phyloP scores from a whole-genome alignment of 2,329 filamentous ascomycete species.

The Pezicula radicicola region DNA sequence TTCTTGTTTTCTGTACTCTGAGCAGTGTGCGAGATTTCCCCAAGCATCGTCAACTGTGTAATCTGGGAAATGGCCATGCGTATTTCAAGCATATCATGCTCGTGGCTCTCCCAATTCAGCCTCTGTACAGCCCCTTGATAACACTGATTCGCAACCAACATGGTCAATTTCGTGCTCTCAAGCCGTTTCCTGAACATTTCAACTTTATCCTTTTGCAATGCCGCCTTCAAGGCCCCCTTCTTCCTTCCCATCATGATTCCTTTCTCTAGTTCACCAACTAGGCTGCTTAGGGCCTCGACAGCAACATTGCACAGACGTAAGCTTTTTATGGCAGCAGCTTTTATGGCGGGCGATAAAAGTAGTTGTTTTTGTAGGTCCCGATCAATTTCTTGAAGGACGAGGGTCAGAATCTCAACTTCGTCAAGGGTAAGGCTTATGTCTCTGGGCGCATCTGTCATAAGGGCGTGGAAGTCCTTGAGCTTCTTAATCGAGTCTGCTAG shows the following conservation, averaged over 20 bases:
- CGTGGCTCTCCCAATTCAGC: constrained; percentile 6
- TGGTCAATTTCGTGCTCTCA: constrained; percentile 5
- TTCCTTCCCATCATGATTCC: no score
- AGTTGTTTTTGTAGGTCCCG: constrained; percentile 1
- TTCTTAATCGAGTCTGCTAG: constrained; percentile 6
- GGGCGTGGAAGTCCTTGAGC: constrained; percentile 4
- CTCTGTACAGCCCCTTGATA: constrained; percentile 3
- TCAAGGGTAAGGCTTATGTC: constrained; percentile 3
- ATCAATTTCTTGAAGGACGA: constrained; percentile 6
- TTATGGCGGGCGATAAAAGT: constrained; percentile 8
- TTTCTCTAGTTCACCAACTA: no score
- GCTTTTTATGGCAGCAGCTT: constrained; percentile 30
- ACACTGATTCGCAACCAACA: constrained; percentile 8
- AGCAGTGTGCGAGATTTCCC: no score
- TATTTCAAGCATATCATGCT: constrained; percentile 3
- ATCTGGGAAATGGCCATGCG: not conserved
- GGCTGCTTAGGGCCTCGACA: no score
- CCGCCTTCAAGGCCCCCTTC: no score
- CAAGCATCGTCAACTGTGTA: not conserved
- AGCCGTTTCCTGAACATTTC: not conserved
- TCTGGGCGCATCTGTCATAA: constrained; percentile 4
- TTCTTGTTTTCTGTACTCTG: no score
- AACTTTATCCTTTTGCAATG: no score
- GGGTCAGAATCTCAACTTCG: constrained; percentile 6
- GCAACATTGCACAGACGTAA: no score